Evolutionary conservation across 306 rosid species (phyloP).

Genomic region (Comarum palustre): DNA sequence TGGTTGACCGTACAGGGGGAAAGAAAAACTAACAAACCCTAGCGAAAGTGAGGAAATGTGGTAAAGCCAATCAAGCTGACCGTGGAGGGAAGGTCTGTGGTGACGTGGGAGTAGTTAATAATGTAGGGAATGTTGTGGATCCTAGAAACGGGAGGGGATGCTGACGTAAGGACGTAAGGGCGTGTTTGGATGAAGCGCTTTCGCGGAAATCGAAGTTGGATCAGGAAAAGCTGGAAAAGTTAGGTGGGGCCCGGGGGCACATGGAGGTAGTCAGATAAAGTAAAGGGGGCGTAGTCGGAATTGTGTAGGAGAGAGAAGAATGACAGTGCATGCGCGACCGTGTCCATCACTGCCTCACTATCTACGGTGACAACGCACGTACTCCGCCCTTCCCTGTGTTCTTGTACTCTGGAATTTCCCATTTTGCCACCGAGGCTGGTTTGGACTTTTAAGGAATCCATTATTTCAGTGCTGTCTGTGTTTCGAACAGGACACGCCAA

Average conservation of each 20-base stretch:
- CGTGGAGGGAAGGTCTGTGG: not conserved
- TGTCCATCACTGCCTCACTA: not conserved
- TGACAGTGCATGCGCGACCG: not conserved
- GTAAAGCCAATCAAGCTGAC: slow-evolving; percentile 4
- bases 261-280: slow-evolving; percentile 74
- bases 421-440: not conserved
- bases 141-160: slow-evolving; percentile 1
- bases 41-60: slow-evolving; percentile 28
- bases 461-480: no score
- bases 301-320: not conserved
- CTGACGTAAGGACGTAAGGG: slow-evolving; percentile 22
- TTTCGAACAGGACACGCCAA: no score
- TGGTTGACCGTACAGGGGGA: slow-evolving; percentile 12
- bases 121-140: not conserved
- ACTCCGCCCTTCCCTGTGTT: not conserved
- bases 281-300: not conserved
- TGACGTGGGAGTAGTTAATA: slow-evolving; percentile 38
- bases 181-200: slow-evolving; percentile 43
- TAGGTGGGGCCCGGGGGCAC: slow-evolving; percentile 52
- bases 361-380: not conserved
- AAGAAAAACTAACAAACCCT: not conserved
- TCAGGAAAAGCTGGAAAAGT: slow-evolving; percentile 6
- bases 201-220: slow-evolving; percentile 69
- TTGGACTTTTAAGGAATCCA: not conserved
- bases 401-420: not conserved